A percentile compares a stretch with the other conserved stretches of the same genome.
These are phyloP conservation scores for Lachancea thermotolerans DNA, from an alignment of 805 yeast genomes.

Conservation along the genomic window DNA sequence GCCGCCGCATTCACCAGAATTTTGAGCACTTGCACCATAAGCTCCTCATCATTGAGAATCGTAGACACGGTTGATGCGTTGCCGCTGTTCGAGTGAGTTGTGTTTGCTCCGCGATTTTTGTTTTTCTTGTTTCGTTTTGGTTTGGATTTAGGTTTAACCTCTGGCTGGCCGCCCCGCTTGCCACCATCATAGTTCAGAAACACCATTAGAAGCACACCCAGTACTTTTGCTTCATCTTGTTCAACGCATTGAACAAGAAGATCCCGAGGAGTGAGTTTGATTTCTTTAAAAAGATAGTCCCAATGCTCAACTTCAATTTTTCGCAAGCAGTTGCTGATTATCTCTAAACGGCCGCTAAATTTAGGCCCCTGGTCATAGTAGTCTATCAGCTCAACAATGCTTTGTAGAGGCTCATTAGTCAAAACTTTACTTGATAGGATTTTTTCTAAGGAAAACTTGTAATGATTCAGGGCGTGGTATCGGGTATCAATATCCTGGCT, in stretches of 20 bases:
- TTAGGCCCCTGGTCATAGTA: conserved; percentile 12
- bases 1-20: conserved; percentile 28
- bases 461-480: conserved; percentile 23
- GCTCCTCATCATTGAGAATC: conserved; percentile 24
- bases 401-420: conserved; percentile 18
- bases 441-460: conserved; percentile 31
- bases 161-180: background rate
- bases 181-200: conserved; percentile 28
- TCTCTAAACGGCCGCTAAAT: conserved; percentile 20
- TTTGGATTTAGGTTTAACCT: background rate
- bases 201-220: conserved; percentile 28
- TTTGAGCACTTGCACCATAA: conserved; percentile 27
- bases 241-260: conserved; percentile 27
- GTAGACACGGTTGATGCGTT: background rate
- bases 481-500: conserved; percentile 18
- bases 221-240: conserved; percentile 25
- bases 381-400: conserved; percentile 21
- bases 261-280: conserved; percentile 28
- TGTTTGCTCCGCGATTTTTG: conserved; percentile 2
- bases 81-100: background rate
- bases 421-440: conserved; percentile 25
- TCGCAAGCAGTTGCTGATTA: conserved; percentile 31
- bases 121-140: background rate
- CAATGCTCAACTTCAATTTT: conserved; percentile 31
- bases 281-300: conserved; percentile 22